phyloP scores from a whole-genome alignment of 139 green algal genomes.

The Edaphochlamys debaryana region DNA sequence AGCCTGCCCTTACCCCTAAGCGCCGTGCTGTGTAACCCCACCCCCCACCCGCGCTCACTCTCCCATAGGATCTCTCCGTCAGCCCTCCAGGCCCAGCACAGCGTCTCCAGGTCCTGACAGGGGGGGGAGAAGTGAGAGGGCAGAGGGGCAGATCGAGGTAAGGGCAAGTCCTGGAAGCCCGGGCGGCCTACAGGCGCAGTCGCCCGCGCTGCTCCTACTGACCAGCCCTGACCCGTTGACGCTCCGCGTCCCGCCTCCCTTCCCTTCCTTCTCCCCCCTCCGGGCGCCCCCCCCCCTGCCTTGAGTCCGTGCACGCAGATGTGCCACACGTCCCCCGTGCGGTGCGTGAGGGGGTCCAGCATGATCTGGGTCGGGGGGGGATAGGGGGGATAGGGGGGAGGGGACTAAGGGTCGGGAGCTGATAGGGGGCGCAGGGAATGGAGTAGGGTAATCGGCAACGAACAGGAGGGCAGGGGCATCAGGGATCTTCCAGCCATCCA shows the following conservation, averaged over 20 bases:
- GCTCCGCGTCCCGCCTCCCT: no score
- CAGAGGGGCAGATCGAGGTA: no score
- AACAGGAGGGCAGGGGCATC: no score
- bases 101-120: conserved; percentile 47
- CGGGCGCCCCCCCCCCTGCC: neutral
- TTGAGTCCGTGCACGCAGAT: conserved; percentile 42
- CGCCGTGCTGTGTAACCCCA: no score
- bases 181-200: no score
- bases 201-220: no score
- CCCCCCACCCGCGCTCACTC: conserved; percentile 12
- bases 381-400: conserved; percentile 16
- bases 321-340: conserved; percentile 73
- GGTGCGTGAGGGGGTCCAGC: conserved; percentile 66
- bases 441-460: no score
- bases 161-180: no score
- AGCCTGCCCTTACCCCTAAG: no score
- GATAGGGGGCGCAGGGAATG: no score
- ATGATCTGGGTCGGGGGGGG: conserved; percentile 46
- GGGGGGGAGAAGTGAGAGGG: conserved; percentile 38
- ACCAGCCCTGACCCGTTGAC: no score
- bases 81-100: conserved; percentile 74
- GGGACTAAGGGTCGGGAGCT: neutral
- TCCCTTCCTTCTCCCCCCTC: no score
- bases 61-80: conserved; percentile 71
- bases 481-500: neutral